Evolutionary conservation across 116 monocot species (phyloP).

Genomic region (Trichopus zeylanicus): DNA sequence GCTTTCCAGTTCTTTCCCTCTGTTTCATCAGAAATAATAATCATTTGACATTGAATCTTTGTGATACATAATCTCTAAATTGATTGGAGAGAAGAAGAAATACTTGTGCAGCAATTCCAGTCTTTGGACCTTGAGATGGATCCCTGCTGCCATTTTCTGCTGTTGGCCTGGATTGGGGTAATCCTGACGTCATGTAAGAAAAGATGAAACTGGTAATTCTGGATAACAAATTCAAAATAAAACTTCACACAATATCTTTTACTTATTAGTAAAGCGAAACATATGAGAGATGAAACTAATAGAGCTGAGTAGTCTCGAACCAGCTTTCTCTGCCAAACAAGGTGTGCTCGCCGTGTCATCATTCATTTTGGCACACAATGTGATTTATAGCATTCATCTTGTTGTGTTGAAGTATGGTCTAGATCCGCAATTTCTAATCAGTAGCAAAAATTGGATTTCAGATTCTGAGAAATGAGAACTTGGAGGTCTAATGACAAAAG

Average conservation of each 20-base stretch:
- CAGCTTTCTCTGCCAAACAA: neutral
- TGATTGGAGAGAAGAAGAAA: no score
- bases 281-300: neutral
- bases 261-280: neutral
- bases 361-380: slow-evolving; percentile 30
- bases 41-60: neutral
- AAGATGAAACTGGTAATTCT: neutral
- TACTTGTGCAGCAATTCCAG: slow-evolving; percentile 57
- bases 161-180: slow-evolving; percentile 7
- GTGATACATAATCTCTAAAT: neutral
- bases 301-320: neutral
- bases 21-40: slow-evolving; percentile 6
- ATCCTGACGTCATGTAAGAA: slow-evolving; percentile 17
- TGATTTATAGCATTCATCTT: no score
- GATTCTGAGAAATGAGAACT: neutral
- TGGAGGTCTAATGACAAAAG: neutral
- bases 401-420: no score
- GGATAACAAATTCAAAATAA: neutral
- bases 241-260: neutral
- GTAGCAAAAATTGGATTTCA: no score
- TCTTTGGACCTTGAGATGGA: slow-evolving; percentile 11
- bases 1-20: slow-evolving; percentile 64
- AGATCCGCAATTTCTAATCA: no score
- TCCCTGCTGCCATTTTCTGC: neutral
- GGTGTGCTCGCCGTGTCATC: neutral